A percentile compares a stretch with the other conserved stretches of the same genome.
These are phyloP conservation scores for Erysimum cheiri DNA, from an alignment of 441 rosid species.

Conservation along the genomic window DNA sequence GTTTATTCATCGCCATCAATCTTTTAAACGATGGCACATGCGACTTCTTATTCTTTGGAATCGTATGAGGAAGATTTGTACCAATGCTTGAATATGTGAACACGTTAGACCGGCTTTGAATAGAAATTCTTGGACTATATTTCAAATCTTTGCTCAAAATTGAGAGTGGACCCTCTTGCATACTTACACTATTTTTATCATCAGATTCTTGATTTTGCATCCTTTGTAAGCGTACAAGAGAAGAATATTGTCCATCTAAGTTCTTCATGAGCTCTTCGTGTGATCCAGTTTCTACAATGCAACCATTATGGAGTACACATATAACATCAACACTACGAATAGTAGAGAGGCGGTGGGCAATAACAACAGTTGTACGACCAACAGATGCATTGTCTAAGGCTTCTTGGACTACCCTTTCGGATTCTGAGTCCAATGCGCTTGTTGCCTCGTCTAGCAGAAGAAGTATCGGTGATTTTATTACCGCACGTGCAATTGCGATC, in stretches of 20 bases:
- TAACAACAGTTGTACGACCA: not conserved
- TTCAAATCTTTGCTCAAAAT: not conserved
- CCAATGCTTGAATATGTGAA: not conserved
- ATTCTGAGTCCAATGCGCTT: not conserved
- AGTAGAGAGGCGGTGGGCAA: not conserved
- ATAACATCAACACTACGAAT: not conserved
- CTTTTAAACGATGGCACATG: not conserved
- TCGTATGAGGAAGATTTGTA: constrained; percentile 35
- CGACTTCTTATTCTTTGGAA: not conserved
- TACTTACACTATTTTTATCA: not conserved
- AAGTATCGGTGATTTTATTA: not conserved
- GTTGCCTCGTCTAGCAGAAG: not conserved
- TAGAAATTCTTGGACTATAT: not conserved
- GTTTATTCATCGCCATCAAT: constrained; percentile 47
- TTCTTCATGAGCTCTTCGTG: not conserved
- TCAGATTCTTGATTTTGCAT: not conserved
- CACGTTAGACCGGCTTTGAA: not conserved
- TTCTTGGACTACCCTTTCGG: not conserved
- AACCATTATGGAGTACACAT: not conserved
- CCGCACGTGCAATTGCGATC: not conserved
- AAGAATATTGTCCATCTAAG: not conserved
- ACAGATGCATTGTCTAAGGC: not conserved
- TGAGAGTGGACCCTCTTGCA: not conserved
- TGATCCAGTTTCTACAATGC: not conserved
- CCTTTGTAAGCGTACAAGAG: not conserved